These are phyloP conservation scores for Penicillium paradoxum DNA, from an alignment of 495 filamentous ascomycete species.

Conservation along the genomic window DNA sequence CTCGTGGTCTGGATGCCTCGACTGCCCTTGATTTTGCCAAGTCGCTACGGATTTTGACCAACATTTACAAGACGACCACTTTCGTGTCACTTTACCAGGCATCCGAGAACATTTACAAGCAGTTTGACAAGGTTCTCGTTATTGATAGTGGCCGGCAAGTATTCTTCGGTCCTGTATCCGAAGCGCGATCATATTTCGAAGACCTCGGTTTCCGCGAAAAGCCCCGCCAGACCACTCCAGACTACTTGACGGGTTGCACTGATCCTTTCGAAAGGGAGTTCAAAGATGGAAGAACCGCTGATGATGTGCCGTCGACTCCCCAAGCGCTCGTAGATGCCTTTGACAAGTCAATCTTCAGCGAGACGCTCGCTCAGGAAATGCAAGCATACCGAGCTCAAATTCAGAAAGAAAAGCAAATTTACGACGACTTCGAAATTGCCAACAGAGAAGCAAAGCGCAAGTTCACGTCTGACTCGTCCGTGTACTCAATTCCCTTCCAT, in stretches of 20 bases:
- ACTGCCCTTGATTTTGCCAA: constrained; percentile 72
- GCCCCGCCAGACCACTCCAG: constrained; percentile 78
- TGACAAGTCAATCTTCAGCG: constrained; percentile 53
- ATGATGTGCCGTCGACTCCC: constrained; percentile 62
- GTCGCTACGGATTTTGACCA: constrained; percentile 70
- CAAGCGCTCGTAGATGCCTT: constrained; percentile 64
- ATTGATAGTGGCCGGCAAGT: constrained; percentile 75
- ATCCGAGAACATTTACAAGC: constrained; percentile 74
- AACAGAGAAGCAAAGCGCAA: constrained; percentile 72
- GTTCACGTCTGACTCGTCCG: constrained; percentile 58
- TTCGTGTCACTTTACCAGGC: constrained; percentile 83
- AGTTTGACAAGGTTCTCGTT: constrained; percentile 84
- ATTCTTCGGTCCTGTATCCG: constrained; percentile 67
- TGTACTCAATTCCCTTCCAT: constrained; percentile 76
- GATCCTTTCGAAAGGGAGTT: constrained; percentile 80
- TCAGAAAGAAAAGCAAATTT: constrained; percentile 55
- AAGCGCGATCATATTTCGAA: constrained; percentile 76
- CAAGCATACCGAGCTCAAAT: constrained; percentile 55
- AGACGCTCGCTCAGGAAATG: constrained; percentile 61
- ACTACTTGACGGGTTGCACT: constrained; percentile 81
- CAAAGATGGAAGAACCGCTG: constrained; percentile 53
- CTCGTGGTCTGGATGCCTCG: constrained; percentile 76
- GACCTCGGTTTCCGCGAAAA: constrained; percentile 71
- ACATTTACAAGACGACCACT: constrained; percentile 72
- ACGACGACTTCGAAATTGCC: constrained; percentile 73